Percentiles rank a stretch among this genome's conserved stretches.
Conservation (phyloP, 164 flowering plant species). For the Liriodendron chinense region DNA sequence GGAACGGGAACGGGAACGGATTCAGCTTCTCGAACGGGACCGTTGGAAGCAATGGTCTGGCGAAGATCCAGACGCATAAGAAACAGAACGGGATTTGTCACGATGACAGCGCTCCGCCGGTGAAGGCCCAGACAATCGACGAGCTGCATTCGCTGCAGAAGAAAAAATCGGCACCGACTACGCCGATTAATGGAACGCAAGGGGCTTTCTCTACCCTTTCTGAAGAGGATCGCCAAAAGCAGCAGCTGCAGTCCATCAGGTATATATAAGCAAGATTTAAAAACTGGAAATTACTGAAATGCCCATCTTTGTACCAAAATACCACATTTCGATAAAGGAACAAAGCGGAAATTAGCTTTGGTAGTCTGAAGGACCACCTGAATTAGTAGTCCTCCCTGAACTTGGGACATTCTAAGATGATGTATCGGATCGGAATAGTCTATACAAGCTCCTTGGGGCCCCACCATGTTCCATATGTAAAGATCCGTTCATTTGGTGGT, state of each 20-base stretch:
- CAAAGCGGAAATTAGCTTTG: too few species aligned
- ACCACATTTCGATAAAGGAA: too few species aligned
- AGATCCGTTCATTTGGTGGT: too few species aligned
- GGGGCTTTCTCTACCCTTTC: conserved; percentile 39
- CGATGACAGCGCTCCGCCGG: conserved; percentile 54
- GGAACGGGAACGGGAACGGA: too few species aligned
- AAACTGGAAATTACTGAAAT: too few species aligned
- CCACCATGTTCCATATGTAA: too few species aligned
- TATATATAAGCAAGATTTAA: conserved; percentile 10
- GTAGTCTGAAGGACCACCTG: too few species aligned
- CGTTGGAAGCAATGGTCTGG: conserved; percentile 29
- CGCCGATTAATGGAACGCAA: conserved; percentile 47
- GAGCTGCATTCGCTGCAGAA: conserved; percentile 81
- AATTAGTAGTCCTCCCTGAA: too few species aligned
- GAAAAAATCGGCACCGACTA: conserved; percentile 76
- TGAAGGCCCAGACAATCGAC: conserved; percentile 75
- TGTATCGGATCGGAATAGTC: too few species aligned
- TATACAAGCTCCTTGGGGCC: too few species aligned
- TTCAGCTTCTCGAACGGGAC: conserved; percentile 5
- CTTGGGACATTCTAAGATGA: too few species aligned
- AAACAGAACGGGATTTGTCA: conserved; percentile 50
- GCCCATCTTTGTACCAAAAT: too few species aligned
- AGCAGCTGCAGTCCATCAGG: conserved; percentile 98
- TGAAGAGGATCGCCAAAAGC: conserved; percentile 80
- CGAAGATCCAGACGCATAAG: conserved; percentile 39